These are phyloP conservation scores for Ballota nigra DNA, from an alignment of 257 asterid species.

Conservation along the genomic window DNA sequence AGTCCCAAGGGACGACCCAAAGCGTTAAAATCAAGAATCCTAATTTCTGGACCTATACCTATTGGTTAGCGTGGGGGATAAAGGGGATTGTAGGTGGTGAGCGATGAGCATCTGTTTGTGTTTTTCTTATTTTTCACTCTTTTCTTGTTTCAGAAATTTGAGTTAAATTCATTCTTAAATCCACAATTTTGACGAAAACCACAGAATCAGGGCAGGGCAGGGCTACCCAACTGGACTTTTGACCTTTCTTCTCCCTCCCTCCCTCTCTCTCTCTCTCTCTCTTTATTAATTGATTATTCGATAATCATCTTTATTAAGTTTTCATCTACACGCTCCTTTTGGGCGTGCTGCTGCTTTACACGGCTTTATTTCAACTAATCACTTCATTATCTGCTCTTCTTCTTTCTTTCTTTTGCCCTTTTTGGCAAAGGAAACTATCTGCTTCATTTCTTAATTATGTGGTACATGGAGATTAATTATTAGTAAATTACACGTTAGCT, in stretches of 20 bases:
- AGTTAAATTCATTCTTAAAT: background rate
- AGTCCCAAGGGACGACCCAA: background rate
- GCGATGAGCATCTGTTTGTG: constrained; percentile 19
- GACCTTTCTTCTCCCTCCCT: background rate
- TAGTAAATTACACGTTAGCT: background rate
- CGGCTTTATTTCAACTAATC: background rate
- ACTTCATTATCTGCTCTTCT: background rate
- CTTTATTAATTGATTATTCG: background rate
- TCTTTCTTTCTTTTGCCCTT: background rate
- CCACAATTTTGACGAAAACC: constrained; percentile 13
- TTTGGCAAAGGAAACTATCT: background rate
- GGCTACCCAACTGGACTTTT: constrained; percentile 12
- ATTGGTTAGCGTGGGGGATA: constrained; percentile 19
- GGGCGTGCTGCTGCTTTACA: background rate
- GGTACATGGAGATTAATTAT: background rate
- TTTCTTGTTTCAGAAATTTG: background rate
- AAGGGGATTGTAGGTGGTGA: constrained; percentile 32
- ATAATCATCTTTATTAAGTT: no score
- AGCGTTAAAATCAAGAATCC: constrained; percentile 24
- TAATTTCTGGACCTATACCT: constrained; percentile 6
- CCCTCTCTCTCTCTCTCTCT: background rate
- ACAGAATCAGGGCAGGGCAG: background rate
- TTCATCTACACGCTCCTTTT: background rate
- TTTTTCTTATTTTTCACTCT: constrained; percentile 25
- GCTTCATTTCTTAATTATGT: background rate